A percentile compares a stretch with the other conserved stretches of the same genome.
Conservation (phyloP, 2,329 filamentous ascomycete genomes). For the Magnaporthales sp. region DNA sequence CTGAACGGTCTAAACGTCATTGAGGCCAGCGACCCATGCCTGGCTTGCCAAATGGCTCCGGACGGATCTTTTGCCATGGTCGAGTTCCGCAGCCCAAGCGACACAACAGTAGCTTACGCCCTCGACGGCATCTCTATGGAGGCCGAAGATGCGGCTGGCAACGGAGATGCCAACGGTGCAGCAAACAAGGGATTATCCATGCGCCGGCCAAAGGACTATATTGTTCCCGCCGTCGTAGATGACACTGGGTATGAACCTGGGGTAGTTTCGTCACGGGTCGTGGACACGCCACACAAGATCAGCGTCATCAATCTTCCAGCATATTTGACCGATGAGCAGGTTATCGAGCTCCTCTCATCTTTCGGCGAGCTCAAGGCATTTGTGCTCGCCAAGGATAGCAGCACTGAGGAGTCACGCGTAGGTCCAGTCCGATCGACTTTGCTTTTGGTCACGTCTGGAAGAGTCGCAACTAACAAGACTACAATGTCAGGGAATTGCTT, state of each 20-base stretch:
- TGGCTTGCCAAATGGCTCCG: conserved; percentile 71
- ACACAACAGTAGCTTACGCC: conserved; percentile 85
- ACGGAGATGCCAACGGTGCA: conserved; percentile 40
- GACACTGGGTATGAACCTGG: conserved; percentile 67
- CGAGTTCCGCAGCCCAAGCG: conserved; percentile 80
- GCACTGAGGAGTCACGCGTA: conserved; percentile 81
- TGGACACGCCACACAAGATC: conserved; percentile 93
- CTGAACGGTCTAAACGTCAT: conserved; percentile 95
- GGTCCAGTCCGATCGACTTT: conserved; percentile 24
- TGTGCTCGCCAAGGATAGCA: conserved; percentile 76
- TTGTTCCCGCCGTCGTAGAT: conserved; percentile 73
- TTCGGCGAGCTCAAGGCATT: conserved; percentile 94
- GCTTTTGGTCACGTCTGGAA: neutral
- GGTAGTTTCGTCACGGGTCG: conserved; percentile 69
- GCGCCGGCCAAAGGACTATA: conserved; percentile 90
- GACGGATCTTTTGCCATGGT: conserved; percentile 76
- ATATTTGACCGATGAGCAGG: conserved; percentile 85
- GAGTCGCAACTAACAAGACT: conserved; percentile 19
- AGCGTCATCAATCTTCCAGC: conserved; percentile 81
- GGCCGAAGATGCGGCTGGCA: conserved; percentile 51
- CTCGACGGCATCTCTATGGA: conserved; percentile 87
- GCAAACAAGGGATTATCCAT: conserved; percentile 58
- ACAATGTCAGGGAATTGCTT: conserved; percentile 69
- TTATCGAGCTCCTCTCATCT: conserved; percentile 78
- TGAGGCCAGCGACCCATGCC: conserved; percentile 73